Percentiles rank a stretch among this genome's conserved stretches.
Conservation (phyloP, 1,284 basidiomycete species). For the Sutorius eximius region DNA sequence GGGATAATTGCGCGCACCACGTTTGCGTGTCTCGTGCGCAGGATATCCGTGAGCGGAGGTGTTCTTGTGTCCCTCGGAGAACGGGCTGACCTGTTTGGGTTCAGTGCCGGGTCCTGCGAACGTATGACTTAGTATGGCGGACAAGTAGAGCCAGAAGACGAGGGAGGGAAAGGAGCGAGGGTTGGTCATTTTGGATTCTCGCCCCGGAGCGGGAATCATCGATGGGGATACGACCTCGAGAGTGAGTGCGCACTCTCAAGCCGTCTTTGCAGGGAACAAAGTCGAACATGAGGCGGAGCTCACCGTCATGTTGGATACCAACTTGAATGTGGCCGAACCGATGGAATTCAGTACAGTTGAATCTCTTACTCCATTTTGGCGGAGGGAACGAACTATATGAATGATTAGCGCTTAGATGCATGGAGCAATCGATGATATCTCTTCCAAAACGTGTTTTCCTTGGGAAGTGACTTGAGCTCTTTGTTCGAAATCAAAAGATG, state of each 20-base stretch:
- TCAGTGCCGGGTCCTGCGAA: slow-evolving; percentile 1
- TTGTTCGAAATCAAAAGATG: no score
- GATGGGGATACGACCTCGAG: neutral
- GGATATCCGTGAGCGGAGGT: neutral
- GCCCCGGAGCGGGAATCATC: neutral
- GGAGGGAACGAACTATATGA: no score
- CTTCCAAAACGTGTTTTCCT: no score
- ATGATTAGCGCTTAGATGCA: no score
- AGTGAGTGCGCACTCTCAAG: neutral
- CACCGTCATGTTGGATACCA: slow-evolving; percentile 6
- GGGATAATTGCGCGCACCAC: slow-evolving; percentile 13
- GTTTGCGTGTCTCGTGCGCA: slow-evolving; percentile 19
- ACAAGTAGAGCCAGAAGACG: slow-evolving; percentile 13
- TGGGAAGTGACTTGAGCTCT: no score
- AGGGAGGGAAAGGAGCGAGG: slow-evolving; percentile 7
- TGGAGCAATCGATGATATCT: no score
- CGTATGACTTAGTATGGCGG: neutral
- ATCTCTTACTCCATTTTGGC: neutral
- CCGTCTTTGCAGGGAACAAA: neutral
- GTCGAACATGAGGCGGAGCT: neutral
- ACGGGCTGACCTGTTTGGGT: slow-evolving; percentile 3
- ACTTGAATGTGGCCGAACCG: neutral
- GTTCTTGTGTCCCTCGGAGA: slow-evolving; percentile 1
- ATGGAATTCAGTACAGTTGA: slow-evolving; percentile 18
- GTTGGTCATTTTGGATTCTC: slow-evolving; percentile 15